These are phyloP conservation scores for Fomitopsis serialis DNA, from an alignment of 768 basidiomycete genomes.

Conservation along the genomic window DNA sequence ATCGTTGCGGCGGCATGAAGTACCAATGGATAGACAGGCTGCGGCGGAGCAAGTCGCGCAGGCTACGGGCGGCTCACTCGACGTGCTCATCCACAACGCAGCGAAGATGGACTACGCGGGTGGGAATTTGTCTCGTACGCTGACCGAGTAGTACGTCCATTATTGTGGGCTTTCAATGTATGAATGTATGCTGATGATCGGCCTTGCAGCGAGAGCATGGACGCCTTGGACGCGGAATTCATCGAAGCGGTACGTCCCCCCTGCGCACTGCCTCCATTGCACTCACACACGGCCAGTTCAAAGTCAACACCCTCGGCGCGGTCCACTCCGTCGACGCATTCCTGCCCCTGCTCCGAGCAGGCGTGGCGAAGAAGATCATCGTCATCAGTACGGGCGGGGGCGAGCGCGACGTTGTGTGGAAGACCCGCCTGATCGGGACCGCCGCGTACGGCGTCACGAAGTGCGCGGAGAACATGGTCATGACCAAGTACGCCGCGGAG, in stretches of 20 bases:
- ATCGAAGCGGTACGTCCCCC: not conserved
- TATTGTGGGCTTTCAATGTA: not conserved
- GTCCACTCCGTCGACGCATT: slow-evolving; percentile 31
- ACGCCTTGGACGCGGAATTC: not conserved
- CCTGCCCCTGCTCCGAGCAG: slow-evolving; percentile 32
- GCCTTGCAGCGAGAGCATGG: not conserved
- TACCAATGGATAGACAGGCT: slow-evolving; percentile 10
- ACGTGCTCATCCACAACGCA: slow-evolving; percentile 35
- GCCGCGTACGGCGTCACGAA: slow-evolving; percentile 33
- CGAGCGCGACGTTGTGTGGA: slow-evolving; percentile 21
- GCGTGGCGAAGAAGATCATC: slow-evolving; percentile 29
- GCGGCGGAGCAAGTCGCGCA: slow-evolving; percentile 24
- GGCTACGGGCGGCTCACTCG: slow-evolving; percentile 28
- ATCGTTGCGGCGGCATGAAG: not conserved
- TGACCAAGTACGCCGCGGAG: slow-evolving; percentile 31
- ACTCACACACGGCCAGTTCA: slow-evolving; percentile 16
- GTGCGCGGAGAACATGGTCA: slow-evolving; percentile 31
- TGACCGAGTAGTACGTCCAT: not conserved
- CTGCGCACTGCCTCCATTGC: not conserved
- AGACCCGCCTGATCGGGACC: not conserved
- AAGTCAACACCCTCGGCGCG: slow-evolving; percentile 31
- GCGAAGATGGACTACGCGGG: slow-evolving; percentile 12
- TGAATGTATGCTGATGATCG: not conserved
- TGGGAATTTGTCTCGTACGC: slow-evolving; percentile 1
- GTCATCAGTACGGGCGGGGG: slow-evolving; percentile 25